Base-by-base conservation (phyloP, 2,329 filamentous ascomycete genomes). In the Aspergillus niger region DNA sequence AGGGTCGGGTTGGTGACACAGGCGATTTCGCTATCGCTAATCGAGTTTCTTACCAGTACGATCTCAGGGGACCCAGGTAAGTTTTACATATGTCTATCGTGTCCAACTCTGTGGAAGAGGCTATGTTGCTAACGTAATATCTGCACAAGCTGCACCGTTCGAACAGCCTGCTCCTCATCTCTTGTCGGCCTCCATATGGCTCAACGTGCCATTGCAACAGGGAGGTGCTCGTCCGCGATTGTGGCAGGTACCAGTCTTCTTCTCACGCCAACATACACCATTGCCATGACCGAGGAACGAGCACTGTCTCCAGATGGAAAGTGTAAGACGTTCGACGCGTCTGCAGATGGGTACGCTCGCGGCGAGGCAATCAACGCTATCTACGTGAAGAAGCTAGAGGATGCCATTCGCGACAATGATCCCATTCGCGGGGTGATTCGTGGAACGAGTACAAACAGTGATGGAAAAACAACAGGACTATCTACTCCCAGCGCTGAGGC, bases 121-220 rank as follows among this genome's bases (percentile, higher is more conserved):
- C 38, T 7, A 55, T 72, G 32, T 73, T 78, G 15, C 51, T 76
- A 13, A 67, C 77, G 0, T 70, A 64, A 68, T 76, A 61, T 76
- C 74, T 1, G 67, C 80, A 38, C 76, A 79, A 26, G 30, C 10
- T 32, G 30, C 30, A 32, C 30, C 4, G 30, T 32, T 32, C 30
- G 30, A 32, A 80, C 78, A 0, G 78, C 77, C 3, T 80, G 78
- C 58, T 77, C 75, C 1, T 74, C 74, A 1, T 71, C 67, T 51
- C 60, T 80, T 10, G 62, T 70, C 4, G 64, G 62, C 1, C 24
- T 73, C 8, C 66, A 73, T 44, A 51, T 66, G 15, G 75, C 74
- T 0, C 69, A 74, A 6, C 67, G 72, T 38, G 67, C 63, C 11
- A 49, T 49, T 66, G 63, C 2, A 65, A 22, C 57, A 49, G 8